Conservation (phyloP, 768 basidiomycete species). For the Filobasidium floriforme region DNA sequence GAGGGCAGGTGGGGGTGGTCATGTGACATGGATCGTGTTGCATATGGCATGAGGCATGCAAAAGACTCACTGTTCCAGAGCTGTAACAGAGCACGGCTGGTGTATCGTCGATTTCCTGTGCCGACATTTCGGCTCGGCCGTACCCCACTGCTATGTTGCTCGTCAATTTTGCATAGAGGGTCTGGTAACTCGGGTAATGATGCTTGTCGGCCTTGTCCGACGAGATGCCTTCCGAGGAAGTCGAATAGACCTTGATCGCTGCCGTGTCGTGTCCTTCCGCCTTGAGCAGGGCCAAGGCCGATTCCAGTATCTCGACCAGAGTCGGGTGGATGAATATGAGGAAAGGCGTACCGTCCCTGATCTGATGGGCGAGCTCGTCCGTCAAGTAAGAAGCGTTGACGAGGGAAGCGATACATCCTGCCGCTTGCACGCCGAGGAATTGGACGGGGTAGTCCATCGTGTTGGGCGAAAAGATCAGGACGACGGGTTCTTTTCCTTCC, state of each 20-base stretch:
- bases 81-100: constrained; percentile 42
- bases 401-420: constrained; percentile 62
- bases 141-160: neutral
- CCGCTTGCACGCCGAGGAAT: constrained; percentile 51
- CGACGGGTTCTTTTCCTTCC: constrained; percentile 52
- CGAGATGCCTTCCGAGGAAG: neutral
- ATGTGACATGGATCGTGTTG: neutral
- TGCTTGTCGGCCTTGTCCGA: neutral
- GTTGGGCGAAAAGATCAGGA: constrained; percentile 60
- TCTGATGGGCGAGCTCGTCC: constrained; percentile 64
- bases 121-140: neutral
- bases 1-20: neutral
- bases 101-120: neutral
- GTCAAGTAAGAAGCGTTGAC: constrained; percentile 67
- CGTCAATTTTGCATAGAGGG: neutral
- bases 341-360: constrained; percentile 58
- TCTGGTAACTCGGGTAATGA: constrained; percentile 2
- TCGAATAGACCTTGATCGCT: neutral
- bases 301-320: constrained; percentile 34
- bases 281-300: neutral
- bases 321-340: constrained; percentile 60
- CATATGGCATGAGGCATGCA: neutral
- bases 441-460: constrained; percentile 54
- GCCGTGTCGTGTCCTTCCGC: constrained; percentile 4
- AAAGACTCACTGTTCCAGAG: constrained; percentile 34